Evolutionary conservation across 768 basidiomycete genomes (phyloP).

Genomic region (Boletus subparvulus): DNA sequence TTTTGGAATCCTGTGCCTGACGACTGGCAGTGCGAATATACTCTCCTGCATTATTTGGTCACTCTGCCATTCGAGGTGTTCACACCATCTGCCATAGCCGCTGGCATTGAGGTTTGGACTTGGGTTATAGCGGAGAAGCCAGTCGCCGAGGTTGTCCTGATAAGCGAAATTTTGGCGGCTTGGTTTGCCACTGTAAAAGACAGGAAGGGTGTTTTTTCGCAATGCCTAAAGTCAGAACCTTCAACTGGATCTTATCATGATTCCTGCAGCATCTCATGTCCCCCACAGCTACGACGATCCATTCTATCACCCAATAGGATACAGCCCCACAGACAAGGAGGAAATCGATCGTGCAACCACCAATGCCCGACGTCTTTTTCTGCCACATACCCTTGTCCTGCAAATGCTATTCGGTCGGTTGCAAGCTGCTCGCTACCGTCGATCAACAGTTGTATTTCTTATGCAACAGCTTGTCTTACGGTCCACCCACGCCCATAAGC

Average conservation of each 20-base stretch:
- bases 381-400: slow-evolving; percentile 80
- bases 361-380: slow-evolving; percentile 71
- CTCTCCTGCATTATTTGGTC: slow-evolving; percentile 84
- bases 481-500: slow-evolving; percentile 66
- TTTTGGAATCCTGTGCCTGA: slow-evolving; percentile 3
- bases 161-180: slow-evolving; percentile 81
- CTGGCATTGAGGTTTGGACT: slow-evolving; percentile 93
- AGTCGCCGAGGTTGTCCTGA: slow-evolving; percentile 75
- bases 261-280: slow-evolving; percentile 4
- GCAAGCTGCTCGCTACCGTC: slow-evolving; percentile 89
- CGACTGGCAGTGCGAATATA: slow-evolving; percentile 70
- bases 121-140: slow-evolving; percentile 92
- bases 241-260: neutral
- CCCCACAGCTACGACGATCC: slow-evolving; percentile 79
- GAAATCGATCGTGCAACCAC: slow-evolving; percentile 70
- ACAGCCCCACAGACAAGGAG: slow-evolving; percentile 87
- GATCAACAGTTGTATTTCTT: slow-evolving; percentile 80
- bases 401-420: slow-evolving; percentile 89
- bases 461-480: slow-evolving; percentile 82
- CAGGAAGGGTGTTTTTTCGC: slow-evolving; percentile 82
- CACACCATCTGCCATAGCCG: slow-evolving; percentile 79
- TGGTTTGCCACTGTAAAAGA: slow-evolving; percentile 83
- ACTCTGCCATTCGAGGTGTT: slow-evolving; percentile 86
- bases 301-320: slow-evolving; percentile 80
- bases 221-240: slow-evolving; percentile 67